phyloP scores from a whole-genome alignment of 2,329 filamentous ascomycete species.

The Cordyceps militaris region DNA sequence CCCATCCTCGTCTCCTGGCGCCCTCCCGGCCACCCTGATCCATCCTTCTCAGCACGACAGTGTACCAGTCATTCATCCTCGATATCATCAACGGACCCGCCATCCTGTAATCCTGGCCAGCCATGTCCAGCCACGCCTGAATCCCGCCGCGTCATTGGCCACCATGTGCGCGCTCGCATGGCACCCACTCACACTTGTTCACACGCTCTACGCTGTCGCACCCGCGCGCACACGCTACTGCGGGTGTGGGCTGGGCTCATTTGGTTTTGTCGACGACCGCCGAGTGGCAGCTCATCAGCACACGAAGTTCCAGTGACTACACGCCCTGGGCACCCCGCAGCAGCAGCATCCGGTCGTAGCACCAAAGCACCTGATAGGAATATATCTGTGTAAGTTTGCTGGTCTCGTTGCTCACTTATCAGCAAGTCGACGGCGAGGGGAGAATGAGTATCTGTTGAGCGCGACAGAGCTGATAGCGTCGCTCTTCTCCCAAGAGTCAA shows the following conservation, averaged over 20 bases:
- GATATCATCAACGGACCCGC: constrained; percentile 2
- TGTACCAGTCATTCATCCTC: background rate
- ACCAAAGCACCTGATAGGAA: background rate
- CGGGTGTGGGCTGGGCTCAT: constrained; percentile 6
- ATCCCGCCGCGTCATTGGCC: background rate
- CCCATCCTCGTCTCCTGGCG: background rate
- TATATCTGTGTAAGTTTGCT: background rate
- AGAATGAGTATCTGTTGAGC: no score
- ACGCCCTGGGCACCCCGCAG: background rate
- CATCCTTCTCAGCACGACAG: background rate
- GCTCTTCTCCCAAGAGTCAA: background rate
- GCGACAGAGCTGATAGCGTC: background rate
- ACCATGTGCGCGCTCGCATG: background rate
- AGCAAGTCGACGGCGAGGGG: background rate
- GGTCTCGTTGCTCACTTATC: background rate
- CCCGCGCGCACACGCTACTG: constrained; percentile 10
- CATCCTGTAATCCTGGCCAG: background rate
- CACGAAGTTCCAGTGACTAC: no score
- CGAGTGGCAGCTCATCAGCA: background rate
- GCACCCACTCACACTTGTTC: constrained; percentile 2
- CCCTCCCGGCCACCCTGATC: background rate
- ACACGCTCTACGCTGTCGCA: constrained; percentile 11
- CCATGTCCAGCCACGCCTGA: background rate
- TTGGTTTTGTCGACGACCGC: background rate
- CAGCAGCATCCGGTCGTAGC: background rate